phyloP scores from a whole-genome alignment of 441 rosid species.

The Adansonia madagascariensis region DNA sequence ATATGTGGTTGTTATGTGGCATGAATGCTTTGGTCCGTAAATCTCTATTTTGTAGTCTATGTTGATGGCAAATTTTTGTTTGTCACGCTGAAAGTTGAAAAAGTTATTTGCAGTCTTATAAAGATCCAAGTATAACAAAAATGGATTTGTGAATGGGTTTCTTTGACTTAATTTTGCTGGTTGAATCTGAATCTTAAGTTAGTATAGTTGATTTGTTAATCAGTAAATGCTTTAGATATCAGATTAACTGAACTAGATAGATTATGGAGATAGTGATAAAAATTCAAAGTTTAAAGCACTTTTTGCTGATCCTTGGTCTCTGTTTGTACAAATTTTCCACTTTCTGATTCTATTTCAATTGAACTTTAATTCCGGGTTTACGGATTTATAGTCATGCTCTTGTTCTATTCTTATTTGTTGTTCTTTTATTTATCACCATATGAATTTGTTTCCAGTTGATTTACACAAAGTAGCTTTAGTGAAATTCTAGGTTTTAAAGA shows the following conservation, averaged over 20 bases:
- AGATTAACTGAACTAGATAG: conserved; percentile 2
- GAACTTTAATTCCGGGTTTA: neutral
- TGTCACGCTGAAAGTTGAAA: neutral
- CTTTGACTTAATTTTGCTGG: conserved; percentile 18
- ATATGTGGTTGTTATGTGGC: conserved; percentile 23
- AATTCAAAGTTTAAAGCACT: neutral
- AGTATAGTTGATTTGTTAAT: neutral
- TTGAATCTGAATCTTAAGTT: conserved; percentile 25
- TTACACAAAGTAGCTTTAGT: neutral
- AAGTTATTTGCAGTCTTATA: conserved; percentile 11
- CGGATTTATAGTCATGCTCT: neutral
- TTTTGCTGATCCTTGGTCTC: neutral
- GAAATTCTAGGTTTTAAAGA: neutral
- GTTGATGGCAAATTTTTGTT: conserved; percentile 1
- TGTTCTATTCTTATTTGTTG: neutral
- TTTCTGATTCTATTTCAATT: conserved; percentile 1
- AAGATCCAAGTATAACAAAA: conserved; percentile 20
- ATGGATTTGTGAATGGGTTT: conserved; percentile 13
- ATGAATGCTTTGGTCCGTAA: conserved; percentile 14
- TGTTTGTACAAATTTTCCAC: neutral
- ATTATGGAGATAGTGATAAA: neutral
- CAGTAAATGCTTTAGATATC: conserved; percentile 3
- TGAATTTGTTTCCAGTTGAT: neutral
- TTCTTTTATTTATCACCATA: conserved; percentile 5
- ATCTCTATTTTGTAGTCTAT: neutral